Conservation (phyloP, 2,329 filamentous ascomycete genomes). For the Penicillium decumbens region DNA sequence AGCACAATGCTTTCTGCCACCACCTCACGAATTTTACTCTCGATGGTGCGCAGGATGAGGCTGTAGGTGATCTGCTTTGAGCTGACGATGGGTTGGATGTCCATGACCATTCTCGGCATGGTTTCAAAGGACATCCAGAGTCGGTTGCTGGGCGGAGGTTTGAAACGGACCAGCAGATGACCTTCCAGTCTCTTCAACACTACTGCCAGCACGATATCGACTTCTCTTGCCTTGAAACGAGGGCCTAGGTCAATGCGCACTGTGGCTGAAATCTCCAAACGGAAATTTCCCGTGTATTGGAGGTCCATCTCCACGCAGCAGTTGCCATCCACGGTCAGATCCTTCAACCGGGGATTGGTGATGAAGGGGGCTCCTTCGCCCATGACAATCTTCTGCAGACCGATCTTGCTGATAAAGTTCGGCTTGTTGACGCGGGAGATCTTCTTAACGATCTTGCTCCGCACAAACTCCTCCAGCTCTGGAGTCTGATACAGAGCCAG, state of each 20-base stretch:
- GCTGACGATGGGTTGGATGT: conserved; percentile 93
- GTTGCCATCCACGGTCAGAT: conserved; percentile 87
- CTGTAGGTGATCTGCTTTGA: conserved; percentile 92
- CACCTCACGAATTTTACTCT: conserved; percentile 90
- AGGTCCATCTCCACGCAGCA: conserved; percentile 82
- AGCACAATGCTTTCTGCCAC: conserved; percentile 85
- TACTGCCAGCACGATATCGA: conserved; percentile 81
- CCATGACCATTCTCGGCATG: conserved; percentile 90
- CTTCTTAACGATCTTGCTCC: conserved; percentile 89
- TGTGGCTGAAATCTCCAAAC: conserved; percentile 85
- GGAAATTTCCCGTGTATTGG: conserved; percentile 82
- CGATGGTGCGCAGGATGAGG: conserved; percentile 85
- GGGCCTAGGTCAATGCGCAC: conserved; percentile 84
- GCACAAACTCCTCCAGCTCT: conserved; percentile 72
- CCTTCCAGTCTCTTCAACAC: conserved; percentile 81
- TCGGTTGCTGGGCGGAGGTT: conserved; percentile 90
- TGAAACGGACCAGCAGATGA: conserved; percentile 78
- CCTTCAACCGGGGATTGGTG: conserved; percentile 80
- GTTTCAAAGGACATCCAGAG: conserved; percentile 93
- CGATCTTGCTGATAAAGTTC: conserved; percentile 78
- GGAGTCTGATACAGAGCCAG: conserved; percentile 80
- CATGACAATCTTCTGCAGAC: conserved; percentile 76
- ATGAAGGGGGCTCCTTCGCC: conserved; percentile 83
- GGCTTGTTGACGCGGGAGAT: conserved; percentile 91
- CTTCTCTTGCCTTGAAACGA: conserved; percentile 83